Evolutionary conservation across 1,284 basidiomycete genomes (phyloP).

Genomic region (Pholiota adiposa): DNA sequence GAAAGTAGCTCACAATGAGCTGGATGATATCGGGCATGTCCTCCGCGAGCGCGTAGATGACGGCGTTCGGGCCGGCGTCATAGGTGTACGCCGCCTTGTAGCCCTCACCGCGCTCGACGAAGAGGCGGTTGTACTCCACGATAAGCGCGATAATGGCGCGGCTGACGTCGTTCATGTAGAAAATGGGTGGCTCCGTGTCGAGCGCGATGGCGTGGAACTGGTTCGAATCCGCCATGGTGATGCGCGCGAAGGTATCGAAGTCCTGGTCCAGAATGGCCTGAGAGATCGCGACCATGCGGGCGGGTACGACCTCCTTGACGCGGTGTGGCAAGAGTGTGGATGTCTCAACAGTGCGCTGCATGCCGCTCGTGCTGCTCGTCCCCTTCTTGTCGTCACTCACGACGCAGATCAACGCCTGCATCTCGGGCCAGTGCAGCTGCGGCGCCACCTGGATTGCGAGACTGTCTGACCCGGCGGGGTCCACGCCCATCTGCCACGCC

Average conservation of each 20-base stretch:
- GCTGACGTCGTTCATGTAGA: constrained; percentile 98
- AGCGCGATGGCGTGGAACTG: constrained; percentile 98
- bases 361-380: constrained; percentile 92
- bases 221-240: constrained; percentile 98
- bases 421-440: constrained; percentile 89
- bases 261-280: constrained; percentile 81
- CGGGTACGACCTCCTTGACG: constrained; percentile 86
- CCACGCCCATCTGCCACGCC: constrained; percentile 87
- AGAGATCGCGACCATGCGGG: constrained; percentile 84
- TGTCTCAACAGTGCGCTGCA: constrained; percentile 97
- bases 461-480: constrained; percentile 81
- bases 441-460: constrained; percentile 89
- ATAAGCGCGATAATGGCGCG: constrained; percentile 85
- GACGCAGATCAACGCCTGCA: constrained; percentile 98
- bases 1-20: constrained; percentile 83
- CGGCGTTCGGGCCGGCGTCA: constrained; percentile 98
- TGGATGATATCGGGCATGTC: constrained; percentile 81
- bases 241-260: constrained; percentile 87
- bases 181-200: constrained; percentile 97
- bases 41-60: constrained; percentile 88
- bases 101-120: constrained; percentile 61
- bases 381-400: constrained; percentile 98
- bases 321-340: constrained; percentile 90
- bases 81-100: constrained; percentile 95
- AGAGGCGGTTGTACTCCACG: constrained; percentile 93